phyloP scores from a whole-genome alignment of 2,329 filamentous ascomycete species.

The Exophiala oligosperma region DNA sequence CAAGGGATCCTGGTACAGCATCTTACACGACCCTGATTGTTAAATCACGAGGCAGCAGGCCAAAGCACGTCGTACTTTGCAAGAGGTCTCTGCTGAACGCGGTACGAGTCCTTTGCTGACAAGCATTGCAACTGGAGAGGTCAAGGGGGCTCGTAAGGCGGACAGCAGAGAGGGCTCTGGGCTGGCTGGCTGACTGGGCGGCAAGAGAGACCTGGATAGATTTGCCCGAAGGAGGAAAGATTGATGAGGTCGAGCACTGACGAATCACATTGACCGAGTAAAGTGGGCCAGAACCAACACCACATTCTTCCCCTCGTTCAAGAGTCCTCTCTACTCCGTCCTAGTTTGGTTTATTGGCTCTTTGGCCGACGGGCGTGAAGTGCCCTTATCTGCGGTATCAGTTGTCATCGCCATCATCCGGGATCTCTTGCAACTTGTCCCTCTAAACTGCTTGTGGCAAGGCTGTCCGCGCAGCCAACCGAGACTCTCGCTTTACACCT shows the following conservation, averaged over 20 bases:
- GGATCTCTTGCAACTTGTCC: too few relatives aligned
- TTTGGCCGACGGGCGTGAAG: too few relatives aligned
- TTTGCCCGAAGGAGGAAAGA: constrained; percentile 24
- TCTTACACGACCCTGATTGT: background rate
- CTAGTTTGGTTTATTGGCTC: too few relatives aligned
- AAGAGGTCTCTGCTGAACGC: background rate
- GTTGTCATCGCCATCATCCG: constrained; percentile 15
- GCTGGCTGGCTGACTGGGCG: background rate
- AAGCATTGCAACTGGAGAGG: background rate
- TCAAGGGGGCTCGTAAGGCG: background rate
- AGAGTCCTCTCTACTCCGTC: too few relatives aligned
- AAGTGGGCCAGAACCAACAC: too few relatives aligned
- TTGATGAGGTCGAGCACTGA: constrained; percentile 1
- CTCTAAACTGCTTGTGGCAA: constrained; percentile 19
- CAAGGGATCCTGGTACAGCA: background rate
- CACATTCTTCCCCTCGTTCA: too few relatives aligned
- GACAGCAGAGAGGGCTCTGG: background rate
- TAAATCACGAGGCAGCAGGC: background rate
- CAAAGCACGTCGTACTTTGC: background rate
- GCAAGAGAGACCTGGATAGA: constrained; percentile 11
- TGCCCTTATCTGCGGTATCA: background rate
- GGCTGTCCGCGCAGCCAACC: constrained; percentile 23
- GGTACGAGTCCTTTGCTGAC: background rate
- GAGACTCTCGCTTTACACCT: constrained; percentile 1
- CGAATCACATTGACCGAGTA: constrained; percentile 8